Base-by-base conservation (phyloP, 352 stramenopile species). In the Pythium sp. region DNA sequence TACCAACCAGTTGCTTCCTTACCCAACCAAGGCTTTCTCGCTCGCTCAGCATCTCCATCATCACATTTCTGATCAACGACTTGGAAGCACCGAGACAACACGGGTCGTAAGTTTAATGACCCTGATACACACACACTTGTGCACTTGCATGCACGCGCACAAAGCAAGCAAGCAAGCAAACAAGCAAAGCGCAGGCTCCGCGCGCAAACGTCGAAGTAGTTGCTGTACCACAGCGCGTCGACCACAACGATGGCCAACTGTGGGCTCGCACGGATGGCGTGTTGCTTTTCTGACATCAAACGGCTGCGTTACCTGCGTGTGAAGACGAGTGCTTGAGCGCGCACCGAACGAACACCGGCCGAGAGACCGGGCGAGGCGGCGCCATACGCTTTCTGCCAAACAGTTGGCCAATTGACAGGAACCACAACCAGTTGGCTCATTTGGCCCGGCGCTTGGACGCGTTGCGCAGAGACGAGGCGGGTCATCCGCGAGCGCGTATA, bases 151-250 rank as follows among this genome's bases (percentile, higher is more conserved):
- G 11, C 36, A 3, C 36, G 14, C 38, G 11, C 38, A 18, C 41
- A 49, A 18, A 49, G 6, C 14, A 12, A 38, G 26, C 14, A 12
- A 38, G 26, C 51, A 57, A n/a, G 11, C 22, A 12, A 28, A 59
- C 20, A n/a, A 38, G 15, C 24, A n/a, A 14, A 14, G 11, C 24
- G 51, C 53, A 36, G 24, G 22, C 12, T 58, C 54, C 38, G 38
- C 11, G 14, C 38, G 24, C 24, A 58, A 43, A 18, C 4, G 55
- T 30, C 47, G 30, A 61, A 61, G 18, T 28, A 20, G 12, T 6
- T 34, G 55, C 20, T n/a, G 55, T 30, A 61, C 30, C 55, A 61
- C 55, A 30, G 55, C 55, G 55, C 30, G 55, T 61, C 55, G 55
- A 61, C 55, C 55, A 60, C 15, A 60, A 0, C 55, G 30, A 11